These are phyloP conservation scores for Dioscorea zingiberensis DNA, from an alignment of 106 monocot genomes.

Conservation along the genomic window DNA sequence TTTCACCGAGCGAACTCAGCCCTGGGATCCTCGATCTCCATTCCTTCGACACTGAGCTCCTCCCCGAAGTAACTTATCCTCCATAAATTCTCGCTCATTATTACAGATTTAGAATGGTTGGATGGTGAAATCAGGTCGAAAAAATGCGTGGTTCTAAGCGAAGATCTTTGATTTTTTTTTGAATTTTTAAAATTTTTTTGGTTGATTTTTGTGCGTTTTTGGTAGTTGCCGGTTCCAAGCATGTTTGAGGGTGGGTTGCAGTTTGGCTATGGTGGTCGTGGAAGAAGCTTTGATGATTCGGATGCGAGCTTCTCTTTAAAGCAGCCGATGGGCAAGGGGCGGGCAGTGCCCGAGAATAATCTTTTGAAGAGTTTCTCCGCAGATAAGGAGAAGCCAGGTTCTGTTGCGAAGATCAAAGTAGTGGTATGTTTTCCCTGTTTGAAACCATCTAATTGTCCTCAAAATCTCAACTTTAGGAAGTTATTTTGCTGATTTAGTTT, in stretches of 20 bases:
- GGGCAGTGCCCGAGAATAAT: constrained; percentile 33
- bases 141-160: no score
- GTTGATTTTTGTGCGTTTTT: neutral
- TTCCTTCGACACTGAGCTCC: constrained; percentile 68
- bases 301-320: constrained; percentile 29
- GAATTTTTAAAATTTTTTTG: no score
- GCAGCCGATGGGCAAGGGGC: constrained; percentile 21
- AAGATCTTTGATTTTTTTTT: no score
- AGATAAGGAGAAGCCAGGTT: constrained; percentile 56
- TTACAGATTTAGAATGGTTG: no score
- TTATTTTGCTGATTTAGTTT: no score
- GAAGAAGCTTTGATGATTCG: constrained; percentile 38
- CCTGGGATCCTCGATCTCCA: constrained; percentile 86
- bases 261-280: constrained; percentile 16
- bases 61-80: constrained; percentile 34
- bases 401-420: constrained; percentile 85
- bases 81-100: no score
- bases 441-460: no score
- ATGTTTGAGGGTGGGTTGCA: constrained; percentile 24
- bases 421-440: constrained; percentile 45
- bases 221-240: constrained; percentile 40
- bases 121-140: no score
- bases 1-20: constrained; percentile 46
- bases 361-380: constrained; percentile 29
- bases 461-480: no score